phyloP scores from a whole-genome alignment of 208 protist species.

The Strigomonas culicis region DNA sequence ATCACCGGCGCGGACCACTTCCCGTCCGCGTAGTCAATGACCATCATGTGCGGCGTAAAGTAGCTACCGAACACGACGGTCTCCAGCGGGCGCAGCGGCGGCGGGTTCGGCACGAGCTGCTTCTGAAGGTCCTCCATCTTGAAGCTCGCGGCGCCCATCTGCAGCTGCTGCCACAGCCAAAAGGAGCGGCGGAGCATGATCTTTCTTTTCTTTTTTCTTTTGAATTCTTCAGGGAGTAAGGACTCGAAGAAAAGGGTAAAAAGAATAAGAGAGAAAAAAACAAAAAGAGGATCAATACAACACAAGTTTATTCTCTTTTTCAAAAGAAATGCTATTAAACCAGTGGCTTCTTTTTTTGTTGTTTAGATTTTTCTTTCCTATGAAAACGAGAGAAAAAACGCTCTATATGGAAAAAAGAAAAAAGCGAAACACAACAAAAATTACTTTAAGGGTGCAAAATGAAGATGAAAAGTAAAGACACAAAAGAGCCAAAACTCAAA shows the following conservation, averaged over 20 bases:
- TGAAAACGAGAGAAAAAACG: no score
- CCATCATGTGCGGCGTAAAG: conserved; percentile 97
- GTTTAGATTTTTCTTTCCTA: no score
- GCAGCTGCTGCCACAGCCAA: not conserved
- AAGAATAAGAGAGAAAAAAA: conserved; percentile 7
- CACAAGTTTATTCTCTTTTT: conserved; percentile 2
- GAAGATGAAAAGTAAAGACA: conserved; percentile 8
- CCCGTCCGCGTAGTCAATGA: conserved; percentile 80
- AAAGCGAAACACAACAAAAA: conserved; percentile 6
- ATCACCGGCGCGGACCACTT: conserved; percentile 83
- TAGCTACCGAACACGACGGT: conserved; percentile 88
- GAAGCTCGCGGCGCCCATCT: conserved; percentile 14
- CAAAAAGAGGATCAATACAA: conserved; percentile 1
- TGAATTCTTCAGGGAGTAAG: no score
- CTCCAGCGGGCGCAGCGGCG: conserved; percentile 48
- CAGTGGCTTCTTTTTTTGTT: no score
- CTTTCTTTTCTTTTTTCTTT: conserved; percentile 8
- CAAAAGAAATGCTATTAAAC: not conserved
- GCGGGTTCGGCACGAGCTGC: conserved; percentile 31
- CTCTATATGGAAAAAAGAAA: no score
- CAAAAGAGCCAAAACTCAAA: not conserved
- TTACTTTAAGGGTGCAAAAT: not conserved
- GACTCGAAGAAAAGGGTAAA: not conserved
- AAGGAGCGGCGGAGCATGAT: not conserved
- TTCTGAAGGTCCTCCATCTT: conserved; percentile 24